phyloP scores from a whole-genome alignment of 116 monocot genomes.

The Iris pallida region DNA sequence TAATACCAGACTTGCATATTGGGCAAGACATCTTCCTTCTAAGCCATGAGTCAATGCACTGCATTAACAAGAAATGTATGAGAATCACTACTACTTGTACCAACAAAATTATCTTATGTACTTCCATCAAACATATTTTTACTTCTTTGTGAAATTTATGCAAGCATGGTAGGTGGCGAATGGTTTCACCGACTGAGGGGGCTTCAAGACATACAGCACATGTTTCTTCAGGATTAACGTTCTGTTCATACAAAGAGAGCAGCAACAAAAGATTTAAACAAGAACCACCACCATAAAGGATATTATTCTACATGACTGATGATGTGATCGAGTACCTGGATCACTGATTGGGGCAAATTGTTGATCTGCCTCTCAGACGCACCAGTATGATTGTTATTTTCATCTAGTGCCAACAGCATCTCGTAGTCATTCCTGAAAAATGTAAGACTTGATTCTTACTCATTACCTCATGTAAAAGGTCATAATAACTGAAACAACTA shows the following conservation, averaged over 20 bases:
- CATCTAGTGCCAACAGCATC: slow-evolving; percentile 76
- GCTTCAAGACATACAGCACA: slow-evolving; percentile 31
- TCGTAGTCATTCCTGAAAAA: slow-evolving; percentile 76
- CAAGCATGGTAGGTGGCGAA: slow-evolving; percentile 33
- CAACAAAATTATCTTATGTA: background rate
- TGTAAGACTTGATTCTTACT: background rate
- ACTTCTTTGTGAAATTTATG: slow-evolving; percentile 42
- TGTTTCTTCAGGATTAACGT: slow-evolving; percentile 16
- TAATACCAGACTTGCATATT: slow-evolving; percentile 24
- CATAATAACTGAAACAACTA: no score
- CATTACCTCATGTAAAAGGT: background rate
- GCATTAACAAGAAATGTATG: background rate
- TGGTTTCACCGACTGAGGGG: slow-evolving; percentile 21
- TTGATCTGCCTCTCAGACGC: slow-evolving; percentile 73
- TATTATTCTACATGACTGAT: background rate
- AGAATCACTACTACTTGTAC: background rate
- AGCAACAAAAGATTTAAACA: background rate
- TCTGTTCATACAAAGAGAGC: slow-evolving; percentile 7
- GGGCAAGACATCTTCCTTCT: slow-evolving; percentile 25
- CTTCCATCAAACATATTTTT: background rate
- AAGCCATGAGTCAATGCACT: slow-evolving; percentile 32
- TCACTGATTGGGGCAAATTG: slow-evolving; percentile 69
- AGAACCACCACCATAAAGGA: background rate
- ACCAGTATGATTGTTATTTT: slow-evolving; percentile 57
- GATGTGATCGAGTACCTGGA: slow-evolving; percentile 45